Conservation (phyloP, 768 basidiomycete species). For the Strobilomyces dryophilus region DNA sequence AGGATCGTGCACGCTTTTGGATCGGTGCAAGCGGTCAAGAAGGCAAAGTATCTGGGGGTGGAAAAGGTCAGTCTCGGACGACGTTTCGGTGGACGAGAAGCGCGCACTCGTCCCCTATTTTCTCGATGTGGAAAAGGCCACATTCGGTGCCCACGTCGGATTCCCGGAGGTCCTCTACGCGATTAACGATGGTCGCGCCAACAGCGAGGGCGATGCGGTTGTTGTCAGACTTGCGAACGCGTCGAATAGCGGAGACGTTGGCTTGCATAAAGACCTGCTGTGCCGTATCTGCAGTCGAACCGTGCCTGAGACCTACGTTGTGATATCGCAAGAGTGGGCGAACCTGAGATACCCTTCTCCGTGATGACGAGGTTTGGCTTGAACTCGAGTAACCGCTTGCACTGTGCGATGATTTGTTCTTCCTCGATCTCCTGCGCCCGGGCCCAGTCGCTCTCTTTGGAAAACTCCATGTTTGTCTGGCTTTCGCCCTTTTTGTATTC, state of each 20-base stretch:
- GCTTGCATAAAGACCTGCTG: constrained; percentile 86
- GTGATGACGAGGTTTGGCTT: constrained; percentile 95
- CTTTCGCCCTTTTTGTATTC: constrained; percentile 99
- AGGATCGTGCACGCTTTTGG: too few relatives aligned
- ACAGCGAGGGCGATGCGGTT: constrained; percentile 96
- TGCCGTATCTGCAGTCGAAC: constrained; percentile 66
- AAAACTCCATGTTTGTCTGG: constrained; percentile 98
- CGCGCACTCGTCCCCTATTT: constrained; percentile 88
- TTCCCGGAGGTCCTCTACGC: constrained; percentile 91
- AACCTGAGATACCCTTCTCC: constrained; percentile 96
- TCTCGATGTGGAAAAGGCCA: constrained; percentile 95
- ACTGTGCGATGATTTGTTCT: constrained; percentile 89
- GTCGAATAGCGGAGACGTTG: constrained; percentile 88
- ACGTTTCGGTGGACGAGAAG: not conserved
- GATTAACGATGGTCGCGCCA: constrained; percentile 95
- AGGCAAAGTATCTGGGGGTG: not conserved
- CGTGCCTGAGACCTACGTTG: not conserved
- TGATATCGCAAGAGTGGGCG: constrained; percentile 19
- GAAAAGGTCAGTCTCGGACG: not conserved
- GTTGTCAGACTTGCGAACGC: constrained; percentile 99
- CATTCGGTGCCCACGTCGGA: constrained; percentile 89
- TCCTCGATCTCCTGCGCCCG: constrained; percentile 93
- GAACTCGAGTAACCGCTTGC: constrained; percentile 82
- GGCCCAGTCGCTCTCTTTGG: constrained; percentile 90
- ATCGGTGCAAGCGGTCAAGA: too few relatives aligned